Conservation (phyloP, 2,329 filamentous ascomycete genomes). For the Tolypocladium cylindrosporum region DNA sequence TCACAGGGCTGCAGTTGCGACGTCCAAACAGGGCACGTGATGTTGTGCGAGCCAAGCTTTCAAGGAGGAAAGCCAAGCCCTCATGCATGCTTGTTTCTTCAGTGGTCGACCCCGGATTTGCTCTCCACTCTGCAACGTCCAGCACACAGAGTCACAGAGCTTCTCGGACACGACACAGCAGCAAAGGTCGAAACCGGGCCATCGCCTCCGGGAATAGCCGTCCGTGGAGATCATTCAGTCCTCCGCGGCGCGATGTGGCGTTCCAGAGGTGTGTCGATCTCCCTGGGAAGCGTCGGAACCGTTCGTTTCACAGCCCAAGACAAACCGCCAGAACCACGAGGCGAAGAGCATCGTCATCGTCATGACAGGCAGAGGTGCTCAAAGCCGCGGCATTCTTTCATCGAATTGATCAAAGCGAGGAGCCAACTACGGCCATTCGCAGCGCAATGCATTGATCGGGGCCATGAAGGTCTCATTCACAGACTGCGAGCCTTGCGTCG, state of each 20-base stretch:
- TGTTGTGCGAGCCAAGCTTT: background rate
- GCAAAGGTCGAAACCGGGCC: background rate
- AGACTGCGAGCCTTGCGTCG: background rate
- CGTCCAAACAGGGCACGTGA: background rate
- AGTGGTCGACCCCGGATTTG: too few relatives aligned
- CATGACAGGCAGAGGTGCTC: background rate
- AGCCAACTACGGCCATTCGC: background rate
- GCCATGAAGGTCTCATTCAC: background rate
- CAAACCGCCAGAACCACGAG: too few relatives aligned
- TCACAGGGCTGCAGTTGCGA: background rate
- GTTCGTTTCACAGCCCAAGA: background rate
- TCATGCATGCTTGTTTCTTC: background rate
- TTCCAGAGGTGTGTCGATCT: background rate
- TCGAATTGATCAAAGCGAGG: background rate
- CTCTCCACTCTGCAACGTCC: background rate
- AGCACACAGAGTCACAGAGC: background rate
- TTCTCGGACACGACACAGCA: background rate
- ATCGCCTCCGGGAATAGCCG: background rate
- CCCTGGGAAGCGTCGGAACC: background rate
- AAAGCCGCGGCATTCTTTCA: background rate
- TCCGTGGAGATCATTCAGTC: too few relatives aligned
- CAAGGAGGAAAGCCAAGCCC: background rate
- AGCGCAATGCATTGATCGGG: background rate
- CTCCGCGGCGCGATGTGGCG: background rate
- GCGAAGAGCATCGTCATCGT: background rate